These are phyloP conservation scores for Castanospermum australe DNA, from an alignment of 306 rosid species.

Conservation along the genomic window DNA sequence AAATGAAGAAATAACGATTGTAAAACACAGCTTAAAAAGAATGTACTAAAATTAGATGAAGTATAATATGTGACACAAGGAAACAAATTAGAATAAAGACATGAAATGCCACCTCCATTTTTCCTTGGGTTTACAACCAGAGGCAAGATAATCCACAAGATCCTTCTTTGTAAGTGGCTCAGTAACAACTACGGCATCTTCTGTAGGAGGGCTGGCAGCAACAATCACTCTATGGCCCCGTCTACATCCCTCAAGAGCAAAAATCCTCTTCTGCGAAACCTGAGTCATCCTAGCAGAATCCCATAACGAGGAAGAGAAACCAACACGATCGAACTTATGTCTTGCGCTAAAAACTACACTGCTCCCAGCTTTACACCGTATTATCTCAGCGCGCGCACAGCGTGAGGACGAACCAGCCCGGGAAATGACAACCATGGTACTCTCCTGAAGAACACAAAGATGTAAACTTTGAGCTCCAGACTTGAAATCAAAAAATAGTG, in stretches of 20 bases:
- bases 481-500: background rate
- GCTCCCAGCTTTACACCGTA: constrained; percentile 34
- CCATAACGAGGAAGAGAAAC: constrained; percentile 38
- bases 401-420: constrained; percentile 36
- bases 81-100: background rate
- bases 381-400: constrained; percentile 31
- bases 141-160: constrained; percentile 82
- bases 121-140: constrained; percentile 71
- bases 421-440: constrained; percentile 57
- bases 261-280: constrained; percentile 27
- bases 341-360: constrained; percentile 17
- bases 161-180: constrained; percentile 78
- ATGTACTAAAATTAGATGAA: background rate
- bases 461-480: background rate
- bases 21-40: background rate
- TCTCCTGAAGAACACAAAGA: constrained; percentile 5
- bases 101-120: constrained; percentile 64
- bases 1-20: background rate
- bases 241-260: constrained; percentile 22
- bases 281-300: constrained; percentile 41
- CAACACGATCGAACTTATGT: constrained; percentile 36
- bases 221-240: constrained; percentile 51
- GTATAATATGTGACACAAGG: background rate
- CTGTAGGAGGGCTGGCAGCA: constrained; percentile 93
- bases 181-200: constrained; percentile 73